Conservation (phyloP, 2,329 filamentous ascomycete species). For the Alternaria ethzedia region DNA sequence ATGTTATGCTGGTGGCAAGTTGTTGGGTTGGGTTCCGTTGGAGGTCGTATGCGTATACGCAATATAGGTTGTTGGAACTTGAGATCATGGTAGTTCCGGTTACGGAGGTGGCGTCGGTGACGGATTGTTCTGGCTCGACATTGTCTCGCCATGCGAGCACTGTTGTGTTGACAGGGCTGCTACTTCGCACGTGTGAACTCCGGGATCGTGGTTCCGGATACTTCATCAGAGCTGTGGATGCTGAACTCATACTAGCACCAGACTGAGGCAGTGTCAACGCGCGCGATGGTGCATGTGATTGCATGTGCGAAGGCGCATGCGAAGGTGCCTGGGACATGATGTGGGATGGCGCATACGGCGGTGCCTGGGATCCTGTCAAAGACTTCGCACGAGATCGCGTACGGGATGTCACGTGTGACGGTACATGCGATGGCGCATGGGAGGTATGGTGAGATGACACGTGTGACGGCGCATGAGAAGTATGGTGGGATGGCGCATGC, state of each 20-base stretch:
- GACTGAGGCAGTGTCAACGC: slow-evolving; percentile 21
- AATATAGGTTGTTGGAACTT: slow-evolving; percentile 31
- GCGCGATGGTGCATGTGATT: slow-evolving; percentile 18
- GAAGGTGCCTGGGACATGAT: not conserved
- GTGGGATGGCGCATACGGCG: not conserved
- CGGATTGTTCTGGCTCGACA: slow-evolving; percentile 21
- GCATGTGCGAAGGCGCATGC: not conserved
- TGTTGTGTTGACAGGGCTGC: slow-evolving; percentile 36
- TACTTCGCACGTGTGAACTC: slow-evolving; percentile 12
- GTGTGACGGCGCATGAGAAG: not conserved
- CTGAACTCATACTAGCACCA: slow-evolving; percentile 14
- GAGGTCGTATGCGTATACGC: slow-evolving; percentile 41
- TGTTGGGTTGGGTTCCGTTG: slow-evolving; percentile 36
- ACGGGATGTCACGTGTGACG: slow-evolving; percentile 1
- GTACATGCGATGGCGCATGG: not conserved
- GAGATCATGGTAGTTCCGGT: slow-evolving; percentile 26
- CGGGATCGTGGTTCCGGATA: slow-evolving; percentile 18
- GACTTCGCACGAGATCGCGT: not conserved
- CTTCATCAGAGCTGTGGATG: slow-evolving; percentile 34
- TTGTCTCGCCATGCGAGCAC: slow-evolving; percentile 25
- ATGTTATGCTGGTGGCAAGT: slow-evolving; percentile 34
- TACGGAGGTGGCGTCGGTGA: slow-evolving; percentile 34
- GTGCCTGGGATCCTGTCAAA: not conserved
- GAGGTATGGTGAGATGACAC: not conserved
- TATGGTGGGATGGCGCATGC: slow-evolving; percentile 2